Conservation (phyloP, 2,329 filamentous ascomycete genomes). For the Aspergillus arachidicola region DNA sequence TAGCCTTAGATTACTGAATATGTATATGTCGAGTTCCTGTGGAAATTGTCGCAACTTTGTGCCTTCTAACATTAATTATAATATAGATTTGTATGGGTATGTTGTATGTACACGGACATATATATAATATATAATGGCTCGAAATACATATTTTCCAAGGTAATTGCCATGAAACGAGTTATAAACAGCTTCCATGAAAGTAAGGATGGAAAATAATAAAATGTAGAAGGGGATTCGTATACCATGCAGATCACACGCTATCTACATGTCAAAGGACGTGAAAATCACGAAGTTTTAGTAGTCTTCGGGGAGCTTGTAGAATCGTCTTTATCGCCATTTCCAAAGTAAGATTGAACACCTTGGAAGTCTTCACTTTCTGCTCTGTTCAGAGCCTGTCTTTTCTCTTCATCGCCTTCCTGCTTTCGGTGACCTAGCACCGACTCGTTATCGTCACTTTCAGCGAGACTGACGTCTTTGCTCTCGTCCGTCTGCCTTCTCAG, state of each 20-base stretch:
- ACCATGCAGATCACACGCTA: neutral
- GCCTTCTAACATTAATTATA: neutral
- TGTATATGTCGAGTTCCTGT: neutral
- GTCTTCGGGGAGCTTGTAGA: neutral
- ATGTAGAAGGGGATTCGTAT: neutral
- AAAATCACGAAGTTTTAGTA: neutral
- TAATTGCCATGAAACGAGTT: neutral
- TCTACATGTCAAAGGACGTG: neutral
- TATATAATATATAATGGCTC: neutral
- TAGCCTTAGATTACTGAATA: neutral
- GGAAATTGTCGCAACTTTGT: neutral
- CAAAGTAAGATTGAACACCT: conserved; percentile 38
- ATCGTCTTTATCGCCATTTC: conserved; percentile 4
- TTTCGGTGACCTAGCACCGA: conserved; percentile 22
- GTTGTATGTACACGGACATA: neutral
- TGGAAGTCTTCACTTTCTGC: conserved; percentile 15
- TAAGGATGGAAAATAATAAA: neutral
- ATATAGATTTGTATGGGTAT: neutral
- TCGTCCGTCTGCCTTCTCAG: conserved; percentile 65
- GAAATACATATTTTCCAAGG: neutral
- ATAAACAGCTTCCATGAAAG: neutral
- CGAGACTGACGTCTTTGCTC: conserved; percentile 69
- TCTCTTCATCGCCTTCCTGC: conserved; percentile 22
- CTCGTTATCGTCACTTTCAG: conserved; percentile 62
- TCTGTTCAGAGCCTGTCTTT: neutral